Evolutionary conservation across 2,329 filamentous ascomycete genomes (phyloP), one percentile per base, ranked within the genome.

Genomic region (Calonectria montana): DNA sequence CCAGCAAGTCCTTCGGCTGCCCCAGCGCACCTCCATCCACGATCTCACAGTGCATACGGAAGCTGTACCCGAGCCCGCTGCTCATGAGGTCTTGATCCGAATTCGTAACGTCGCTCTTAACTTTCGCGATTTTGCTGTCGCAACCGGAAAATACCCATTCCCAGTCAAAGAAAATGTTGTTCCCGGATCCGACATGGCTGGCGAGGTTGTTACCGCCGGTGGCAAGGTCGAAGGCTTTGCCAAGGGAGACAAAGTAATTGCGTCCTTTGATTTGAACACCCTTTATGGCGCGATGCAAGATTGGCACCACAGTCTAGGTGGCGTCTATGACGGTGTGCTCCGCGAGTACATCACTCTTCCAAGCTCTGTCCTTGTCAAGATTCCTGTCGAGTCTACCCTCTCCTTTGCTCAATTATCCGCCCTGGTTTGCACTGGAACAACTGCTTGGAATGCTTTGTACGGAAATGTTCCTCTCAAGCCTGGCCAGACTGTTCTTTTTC

Each of bases 381-480:
- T 86, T 0, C 86, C 87, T 1, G 71, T 70, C 23, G 81, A 81
- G 29, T 73, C 85, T 68, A 77, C 76, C 1, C 80, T 82, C 57
- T 80, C 72, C 57, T 84, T 76, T 50, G 75, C 74, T 3, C 82
- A 85, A 68, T 82, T 84, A 74, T 83, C 85, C 0, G 77, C 80
- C 16, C 81, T 86, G 9, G 73, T 86, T 12, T 84, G 84, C 13
- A 85, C 87, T 53, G 87, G 86, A 4, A 77, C 80, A 3, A 88
- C 87, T 12, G 87, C 83, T 3, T 89, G 87, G 86, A 87, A 85
- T 79, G 81, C 84, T 5, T 81, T 89, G 61, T 87, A 86, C 75
- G 84, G 84, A 6, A 83, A 82, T 78, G 70, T 77, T 1, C 80
- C 83, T 1, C 77, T 86, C 70, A 83, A 81, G 10, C 82, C 83